Conservation (phyloP, 176 grass and related monocot genomes). For the Oryza australiensis region DNA sequence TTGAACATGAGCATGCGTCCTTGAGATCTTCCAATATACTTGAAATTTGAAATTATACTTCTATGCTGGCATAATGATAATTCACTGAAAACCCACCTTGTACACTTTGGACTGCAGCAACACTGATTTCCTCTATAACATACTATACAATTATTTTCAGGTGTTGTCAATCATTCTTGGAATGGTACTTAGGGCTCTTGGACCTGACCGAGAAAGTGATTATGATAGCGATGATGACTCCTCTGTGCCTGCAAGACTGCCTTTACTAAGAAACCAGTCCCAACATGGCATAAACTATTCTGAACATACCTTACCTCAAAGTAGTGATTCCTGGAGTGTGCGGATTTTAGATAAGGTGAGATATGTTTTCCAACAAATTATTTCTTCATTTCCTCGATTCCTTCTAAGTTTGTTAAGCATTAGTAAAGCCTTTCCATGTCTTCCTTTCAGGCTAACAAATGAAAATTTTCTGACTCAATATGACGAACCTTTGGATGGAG, state of each 20-base stretch:
- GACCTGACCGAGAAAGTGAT: constrained; percentile 62
- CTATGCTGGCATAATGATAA: not conserved
- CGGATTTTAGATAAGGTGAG: constrained; percentile 66
- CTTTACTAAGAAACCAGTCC: constrained; percentile 72
- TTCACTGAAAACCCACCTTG: not conserved
- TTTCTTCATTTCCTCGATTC: not conserved
- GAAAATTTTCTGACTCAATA: constrained; percentile 23
- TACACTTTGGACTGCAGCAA: not conserved
- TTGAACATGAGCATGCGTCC: not conserved
- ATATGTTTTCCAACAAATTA: not conserved
- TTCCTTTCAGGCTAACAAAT: constrained; percentile 59
- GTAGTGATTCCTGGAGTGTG: constrained; percentile 74
- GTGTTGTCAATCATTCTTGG: constrained; percentile 66
- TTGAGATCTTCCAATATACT: not conserved
- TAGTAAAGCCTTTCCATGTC: constrained; percentile 8
- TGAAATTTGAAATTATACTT: not conserved
- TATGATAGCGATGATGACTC: constrained; percentile 86
- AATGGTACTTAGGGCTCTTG: constrained; percentile 70
- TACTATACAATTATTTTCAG: constrained; percentile 35
- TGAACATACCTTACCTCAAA: constrained; percentile 49
- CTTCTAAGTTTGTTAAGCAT: not conserved
- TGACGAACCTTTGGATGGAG: constrained; percentile 12
- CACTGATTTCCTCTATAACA: not conserved
- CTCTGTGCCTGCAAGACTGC: constrained; percentile 58
- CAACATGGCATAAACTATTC: constrained; percentile 35